A percentile compares a stretch with the other conserved stretches of the same genome.
Evolutionary conservation across 805 yeast genomes (phyloP).

Genomic region (Helenozyma baotianmanensis): DNA sequence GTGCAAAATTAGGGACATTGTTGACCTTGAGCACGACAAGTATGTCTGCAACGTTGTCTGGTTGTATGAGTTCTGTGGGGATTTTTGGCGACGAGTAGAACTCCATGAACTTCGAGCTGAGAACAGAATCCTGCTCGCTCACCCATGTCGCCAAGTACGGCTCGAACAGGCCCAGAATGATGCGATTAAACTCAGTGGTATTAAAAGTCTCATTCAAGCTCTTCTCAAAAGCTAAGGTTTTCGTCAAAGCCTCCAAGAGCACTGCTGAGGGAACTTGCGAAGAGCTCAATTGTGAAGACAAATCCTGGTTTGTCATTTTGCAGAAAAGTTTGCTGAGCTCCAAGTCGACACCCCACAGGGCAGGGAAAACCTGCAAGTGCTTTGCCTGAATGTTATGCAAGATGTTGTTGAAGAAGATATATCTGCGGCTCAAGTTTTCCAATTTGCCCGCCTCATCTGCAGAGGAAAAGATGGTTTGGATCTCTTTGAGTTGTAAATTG

Average conservation of each 20-base stretch:
- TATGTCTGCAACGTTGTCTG: conserved; percentile 19
- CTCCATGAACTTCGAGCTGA: conserved; percentile 59
- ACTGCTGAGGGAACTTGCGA: conserved; percentile 55
- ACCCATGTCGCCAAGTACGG: conserved; percentile 87
- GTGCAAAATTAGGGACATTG: conserved; percentile 63
- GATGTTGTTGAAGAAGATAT: conserved; percentile 72
- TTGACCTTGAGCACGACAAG: conserved; percentile 39
- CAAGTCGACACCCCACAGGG: conserved; percentile 64
- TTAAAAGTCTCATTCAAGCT: conserved; percentile 62
- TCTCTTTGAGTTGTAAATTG: conserved; percentile 64
- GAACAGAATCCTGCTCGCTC: conserved; percentile 66
- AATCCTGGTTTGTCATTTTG: conserved; percentile 62
- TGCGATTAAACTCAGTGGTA: conserved; percentile 37
- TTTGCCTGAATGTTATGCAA: conserved; percentile 54
- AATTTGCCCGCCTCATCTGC: conserved; percentile 92
- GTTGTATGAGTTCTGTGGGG: conserved; percentile 32
- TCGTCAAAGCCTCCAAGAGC: conserved; percentile 64
- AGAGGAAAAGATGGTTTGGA: conserved; percentile 66
- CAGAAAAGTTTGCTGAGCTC: conserved; percentile 62
- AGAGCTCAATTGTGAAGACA: conserved; percentile 45
- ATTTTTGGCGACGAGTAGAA: conserved; percentile 57
- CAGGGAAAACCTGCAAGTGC: conserved; percentile 56
- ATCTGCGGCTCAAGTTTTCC: conserved; percentile 80
- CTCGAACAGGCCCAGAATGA: conserved; percentile 67
- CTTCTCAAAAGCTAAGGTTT: conserved; percentile 80